Conservation (phyloP, 148 eudicot genomes). For the Persicaria tinctoria region DNA sequence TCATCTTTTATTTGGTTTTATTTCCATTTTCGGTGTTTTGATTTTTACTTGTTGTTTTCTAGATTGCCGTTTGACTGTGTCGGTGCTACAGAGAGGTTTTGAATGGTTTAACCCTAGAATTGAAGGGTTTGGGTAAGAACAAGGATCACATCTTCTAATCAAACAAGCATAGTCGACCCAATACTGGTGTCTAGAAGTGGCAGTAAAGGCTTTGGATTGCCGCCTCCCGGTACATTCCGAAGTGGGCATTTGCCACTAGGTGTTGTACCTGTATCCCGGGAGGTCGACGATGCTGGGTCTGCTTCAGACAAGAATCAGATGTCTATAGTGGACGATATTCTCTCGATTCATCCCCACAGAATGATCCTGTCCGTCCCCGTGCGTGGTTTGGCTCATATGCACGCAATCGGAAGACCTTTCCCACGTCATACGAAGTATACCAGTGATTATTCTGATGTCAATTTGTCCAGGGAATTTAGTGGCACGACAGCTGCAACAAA, state of each 20-base stretch:
- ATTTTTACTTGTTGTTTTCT: neutral
- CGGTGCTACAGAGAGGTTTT: neutral
- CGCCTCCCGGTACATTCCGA: slow-evolving; percentile 54
- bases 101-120: slow-evolving; percentile 1
- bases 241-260: slow-evolving; percentile 56
- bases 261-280: slow-evolving; percentile 42
- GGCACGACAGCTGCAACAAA: slow-evolving; percentile 25
- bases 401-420: slow-evolving; percentile 23
- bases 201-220: slow-evolving; percentile 47
- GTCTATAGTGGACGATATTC: slow-evolving; percentile 71
- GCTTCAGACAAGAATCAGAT: slow-evolving; percentile 56
- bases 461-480: slow-evolving; percentile 59
- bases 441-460: slow-evolving; percentile 79
- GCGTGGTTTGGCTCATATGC: slow-evolving; percentile 20
- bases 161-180: slow-evolving; percentile 41
- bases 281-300: slow-evolving; percentile 40
- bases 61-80: neutral
- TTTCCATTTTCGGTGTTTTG: neutral
- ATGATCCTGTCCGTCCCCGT: slow-evolving; percentile 33
- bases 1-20: neutral
- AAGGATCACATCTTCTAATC: slow-evolving; percentile 31
- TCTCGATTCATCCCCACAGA: slow-evolving; percentile 72
- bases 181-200: slow-evolving; percentile 22
- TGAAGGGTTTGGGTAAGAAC: slow-evolving; percentile 43
- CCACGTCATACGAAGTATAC: slow-evolving; percentile 33